These are phyloP conservation scores for Umbelopsis sp. DNA, from an alignment of 371 early-diverging fungal genomes.

Conservation along the genomic window DNA sequence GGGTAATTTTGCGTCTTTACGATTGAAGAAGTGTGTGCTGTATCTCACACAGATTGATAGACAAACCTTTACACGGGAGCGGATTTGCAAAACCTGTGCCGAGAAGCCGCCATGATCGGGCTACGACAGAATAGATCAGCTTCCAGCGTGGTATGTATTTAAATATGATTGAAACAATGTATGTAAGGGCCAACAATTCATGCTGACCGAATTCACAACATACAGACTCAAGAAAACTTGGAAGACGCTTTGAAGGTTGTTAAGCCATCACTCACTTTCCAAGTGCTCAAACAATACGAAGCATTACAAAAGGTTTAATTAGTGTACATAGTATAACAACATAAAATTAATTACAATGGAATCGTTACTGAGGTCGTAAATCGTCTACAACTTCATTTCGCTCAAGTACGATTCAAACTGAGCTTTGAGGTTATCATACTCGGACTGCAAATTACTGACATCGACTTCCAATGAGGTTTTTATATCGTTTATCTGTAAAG, in stretches of 20 bases:
- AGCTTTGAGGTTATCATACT: slow-evolving; percentile 5
- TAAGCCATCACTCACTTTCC: slow-evolving; percentile 27
- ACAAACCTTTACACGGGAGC: slow-evolving; percentile 96
- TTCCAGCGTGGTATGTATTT: slow-evolving; percentile 43
- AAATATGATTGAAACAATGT: too few relatives aligned
- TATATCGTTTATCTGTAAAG: slow-evolving; percentile 4
- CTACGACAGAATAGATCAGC: slow-evolving; percentile 59
- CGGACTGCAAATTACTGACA: slow-evolving; percentile 15
- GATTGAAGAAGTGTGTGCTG: background rate
- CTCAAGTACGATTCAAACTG: slow-evolving; percentile 15
- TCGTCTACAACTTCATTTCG: slow-evolving; percentile 5
- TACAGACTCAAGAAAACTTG: slow-evolving; percentile 24
- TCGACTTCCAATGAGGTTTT: slow-evolving; percentile 10
- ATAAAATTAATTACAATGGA: background rate
- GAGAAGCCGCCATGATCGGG: slow-evolving; percentile 94
- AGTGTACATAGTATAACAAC: slow-evolving; percentile 5
- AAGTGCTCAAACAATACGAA: slow-evolving; percentile 10
- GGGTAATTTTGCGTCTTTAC: slow-evolving; percentile 34
- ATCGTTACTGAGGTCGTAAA: background rate
- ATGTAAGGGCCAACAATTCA: too few relatives aligned
- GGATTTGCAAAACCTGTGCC: slow-evolving; percentile 92
- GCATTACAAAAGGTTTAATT: slow-evolving; percentile 19
- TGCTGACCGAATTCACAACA: background rate
- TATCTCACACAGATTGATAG: slow-evolving; percentile 29
- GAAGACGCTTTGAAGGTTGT: slow-evolving; percentile 26